Conservation (phyloP, 768 basidiomycete genomes). For the Myochromella boudieri region DNA sequence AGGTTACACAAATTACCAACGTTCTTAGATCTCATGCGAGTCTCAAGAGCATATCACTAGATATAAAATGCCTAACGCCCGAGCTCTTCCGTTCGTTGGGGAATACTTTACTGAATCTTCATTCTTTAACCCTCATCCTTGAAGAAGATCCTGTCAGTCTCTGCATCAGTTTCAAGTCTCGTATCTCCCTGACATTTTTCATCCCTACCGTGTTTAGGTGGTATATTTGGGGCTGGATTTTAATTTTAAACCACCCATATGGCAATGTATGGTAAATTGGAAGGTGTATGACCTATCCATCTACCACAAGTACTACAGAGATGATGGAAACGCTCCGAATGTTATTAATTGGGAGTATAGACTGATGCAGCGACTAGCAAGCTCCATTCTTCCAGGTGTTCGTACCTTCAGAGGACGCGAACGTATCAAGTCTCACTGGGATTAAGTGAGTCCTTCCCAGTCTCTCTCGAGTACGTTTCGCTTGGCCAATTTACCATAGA, state of each 20-base stretch:
- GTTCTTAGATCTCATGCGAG: slow-evolving; percentile 22
- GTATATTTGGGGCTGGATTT: not conserved
- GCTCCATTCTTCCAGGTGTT: slow-evolving; percentile 8
- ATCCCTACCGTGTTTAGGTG: no score
- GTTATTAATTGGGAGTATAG: not conserved
- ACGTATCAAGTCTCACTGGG: not conserved
- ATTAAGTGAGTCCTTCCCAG: not conserved
- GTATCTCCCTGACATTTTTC: not conserved
- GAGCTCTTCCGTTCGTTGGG: slow-evolving; percentile 21
- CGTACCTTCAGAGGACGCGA: slow-evolving; percentile 10
- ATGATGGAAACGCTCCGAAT: not conserved
- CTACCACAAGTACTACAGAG: slow-evolving; percentile 6
- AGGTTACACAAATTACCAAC: slow-evolving; percentile 22
- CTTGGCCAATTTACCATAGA: no score
- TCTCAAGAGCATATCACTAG: slow-evolving; percentile 22
- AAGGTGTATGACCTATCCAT: slow-evolving; percentile 14
- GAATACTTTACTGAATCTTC: slow-evolving; percentile 19
- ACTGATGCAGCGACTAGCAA: slow-evolving; percentile 3
- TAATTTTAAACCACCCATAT: not conserved
- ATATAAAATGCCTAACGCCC: slow-evolving; percentile 18
- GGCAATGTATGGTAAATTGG: slow-evolving; percentile 10
- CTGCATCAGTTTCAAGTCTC: not conserved
- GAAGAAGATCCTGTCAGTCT: slow-evolving; percentile 4
- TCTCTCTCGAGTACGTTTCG: no score
- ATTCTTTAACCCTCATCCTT: slow-evolving; percentile 22